Evolutionary conservation across 2,329 filamentous ascomycete genomes (phyloP).

Genomic region (Alternaria sp.): DNA sequence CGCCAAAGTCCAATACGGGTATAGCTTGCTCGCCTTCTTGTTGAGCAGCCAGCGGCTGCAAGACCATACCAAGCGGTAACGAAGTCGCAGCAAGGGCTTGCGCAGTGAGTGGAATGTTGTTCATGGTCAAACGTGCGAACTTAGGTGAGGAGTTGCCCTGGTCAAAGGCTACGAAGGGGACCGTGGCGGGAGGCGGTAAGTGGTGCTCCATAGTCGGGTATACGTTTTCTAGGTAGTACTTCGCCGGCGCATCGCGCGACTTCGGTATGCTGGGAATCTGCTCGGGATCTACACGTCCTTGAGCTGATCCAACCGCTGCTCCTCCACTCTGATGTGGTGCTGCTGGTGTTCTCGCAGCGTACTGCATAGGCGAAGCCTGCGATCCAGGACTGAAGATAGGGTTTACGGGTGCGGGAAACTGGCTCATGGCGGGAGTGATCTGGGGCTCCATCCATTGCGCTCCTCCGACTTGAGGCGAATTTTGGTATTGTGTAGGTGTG

Average conservation of each 20-base stretch:
- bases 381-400: conserved; percentile 58
- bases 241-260: conserved; percentile 80
- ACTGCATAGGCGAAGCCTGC: conserved; percentile 45
- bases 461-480: conserved; percentile 37
- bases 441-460: conserved; percentile 51
- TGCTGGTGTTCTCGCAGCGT: conserved; percentile 40
- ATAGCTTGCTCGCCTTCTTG: conserved; percentile 86
- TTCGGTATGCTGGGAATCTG: conserved; percentile 90
- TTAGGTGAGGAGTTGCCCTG: conserved; percentile 97
- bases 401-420: conserved; percentile 66
- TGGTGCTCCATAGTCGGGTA: conserved; percentile 97
- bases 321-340: conserved; percentile 34
- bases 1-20: conserved; percentile 94
- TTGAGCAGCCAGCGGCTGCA: conserved; percentile 85
- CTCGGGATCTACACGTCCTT: conserved; percentile 83
- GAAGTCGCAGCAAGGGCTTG: conserved; percentile 82
- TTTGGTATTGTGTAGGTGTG: conserved; percentile 61
- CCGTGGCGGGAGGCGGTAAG: conserved; percentile 83
- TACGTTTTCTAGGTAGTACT: conserved; percentile 83
- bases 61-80: conserved; percentile 82
- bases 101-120: conserved; percentile 83
- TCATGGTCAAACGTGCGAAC: conserved; percentile 87
- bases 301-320: conserved; percentile 63
- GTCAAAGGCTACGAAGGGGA: conserved; percentile 92
- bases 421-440: conserved; percentile 57